Evolutionary conservation across 371 early-diverging fungal species (phyloP).

Genomic region (Rhizopus sp.): DNA sequence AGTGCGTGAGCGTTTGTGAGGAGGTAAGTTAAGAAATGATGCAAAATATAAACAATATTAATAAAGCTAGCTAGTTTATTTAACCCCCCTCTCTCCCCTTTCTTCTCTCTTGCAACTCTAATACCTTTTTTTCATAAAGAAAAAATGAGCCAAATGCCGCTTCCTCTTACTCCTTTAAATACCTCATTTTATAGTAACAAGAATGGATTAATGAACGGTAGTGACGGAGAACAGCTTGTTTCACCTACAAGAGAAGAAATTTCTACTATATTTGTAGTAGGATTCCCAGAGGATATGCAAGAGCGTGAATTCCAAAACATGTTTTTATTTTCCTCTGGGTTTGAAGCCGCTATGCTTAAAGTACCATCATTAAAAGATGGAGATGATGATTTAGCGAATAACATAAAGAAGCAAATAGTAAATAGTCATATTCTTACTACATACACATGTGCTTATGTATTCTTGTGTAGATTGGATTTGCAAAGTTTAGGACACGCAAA

Average conservation of each 20-base stretch:
- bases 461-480: conserved; percentile 80
- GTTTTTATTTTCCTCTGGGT: conserved; percentile 92
- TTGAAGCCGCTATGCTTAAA: conserved; percentile 91
- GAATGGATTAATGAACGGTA: conserved; percentile 9
- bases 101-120: background rate
- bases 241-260: conserved; percentile 55
- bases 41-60: background rate
- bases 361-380: conserved; percentile 59
- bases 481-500: conserved; percentile 83
- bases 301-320: conserved; percentile 96
- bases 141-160: conserved; percentile 23
- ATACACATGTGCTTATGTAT: background rate
- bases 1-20: background rate
- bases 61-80: background rate
- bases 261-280: conserved; percentile 94
- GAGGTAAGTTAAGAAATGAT: background rate
- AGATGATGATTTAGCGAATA: conserved; percentile 47
- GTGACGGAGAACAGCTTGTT: conserved; percentile 13
- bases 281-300: conserved; percentile 94
- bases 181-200: conserved; percentile 16
- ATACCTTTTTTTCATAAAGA: background rate
- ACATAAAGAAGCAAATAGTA: conserved; percentile 78
- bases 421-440: conserved; percentile 22
- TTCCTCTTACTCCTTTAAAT: conserved; percentile 26
- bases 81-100: background rate